Conservation (phyloP, 1,284 basidiomycete genomes). For the Trametes sp. region DNA sequence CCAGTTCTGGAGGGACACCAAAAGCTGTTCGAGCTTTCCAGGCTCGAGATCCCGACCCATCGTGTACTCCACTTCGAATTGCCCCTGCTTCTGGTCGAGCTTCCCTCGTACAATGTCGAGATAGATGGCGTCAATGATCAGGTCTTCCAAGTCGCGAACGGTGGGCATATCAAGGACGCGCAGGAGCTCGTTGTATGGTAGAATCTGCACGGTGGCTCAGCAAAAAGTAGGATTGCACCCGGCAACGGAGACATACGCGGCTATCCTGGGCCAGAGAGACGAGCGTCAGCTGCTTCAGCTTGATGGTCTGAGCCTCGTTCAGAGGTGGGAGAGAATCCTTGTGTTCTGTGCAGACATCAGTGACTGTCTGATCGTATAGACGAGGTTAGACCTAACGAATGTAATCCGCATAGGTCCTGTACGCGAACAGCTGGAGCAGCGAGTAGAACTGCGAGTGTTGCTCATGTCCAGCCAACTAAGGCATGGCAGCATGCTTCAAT, state of each 20-base stretch:
- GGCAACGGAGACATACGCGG: constrained; percentile 60
- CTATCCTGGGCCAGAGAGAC: constrained; percentile 79
- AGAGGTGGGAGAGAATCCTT: constrained; percentile 73
- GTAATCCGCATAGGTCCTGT: constrained; percentile 87
- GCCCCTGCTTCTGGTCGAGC: constrained; percentile 88
- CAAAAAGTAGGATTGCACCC: not conserved
- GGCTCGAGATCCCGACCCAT: constrained; percentile 88
- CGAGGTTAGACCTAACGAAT: constrained; percentile 43
- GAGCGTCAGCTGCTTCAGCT: constrained; percentile 92
- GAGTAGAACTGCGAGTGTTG: constrained; percentile 65
- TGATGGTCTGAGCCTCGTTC: constrained; percentile 76
- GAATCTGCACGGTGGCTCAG: constrained; percentile 56
- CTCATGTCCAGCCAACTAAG: constrained; percentile 69
- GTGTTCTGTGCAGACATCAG: constrained; percentile 55
- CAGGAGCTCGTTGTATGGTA: constrained; percentile 76
- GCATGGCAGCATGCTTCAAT: not conserved
- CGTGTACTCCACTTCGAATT: constrained; percentile 90
- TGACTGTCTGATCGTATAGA: not conserved
- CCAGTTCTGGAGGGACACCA: constrained; percentile 77
- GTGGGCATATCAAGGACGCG: constrained; percentile 73
- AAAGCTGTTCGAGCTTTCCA: constrained; percentile 66
- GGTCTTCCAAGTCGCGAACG: constrained; percentile 89
- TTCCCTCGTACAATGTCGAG: constrained; percentile 88
- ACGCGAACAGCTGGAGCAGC: constrained; percentile 88
- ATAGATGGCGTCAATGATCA: constrained; percentile 96